A percentile compares a stretch with the other conserved stretches of the same genome.
phyloP scores from a whole-genome alignment of 2,329 filamentous ascomycete genomes.

The Colletotrichum sublineola region DNA sequence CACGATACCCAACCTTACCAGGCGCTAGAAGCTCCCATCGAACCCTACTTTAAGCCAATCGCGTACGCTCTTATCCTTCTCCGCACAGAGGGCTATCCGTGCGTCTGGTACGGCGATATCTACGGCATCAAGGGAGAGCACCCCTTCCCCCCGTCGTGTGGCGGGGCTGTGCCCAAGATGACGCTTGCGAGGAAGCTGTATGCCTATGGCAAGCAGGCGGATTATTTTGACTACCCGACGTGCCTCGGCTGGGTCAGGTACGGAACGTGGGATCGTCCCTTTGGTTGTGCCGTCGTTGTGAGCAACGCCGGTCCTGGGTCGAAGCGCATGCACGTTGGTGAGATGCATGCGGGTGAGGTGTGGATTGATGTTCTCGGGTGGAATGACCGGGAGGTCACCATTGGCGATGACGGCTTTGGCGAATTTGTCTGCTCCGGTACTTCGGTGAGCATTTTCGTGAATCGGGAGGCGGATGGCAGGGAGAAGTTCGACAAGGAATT shows the following conservation, averaged over 20 bases:
- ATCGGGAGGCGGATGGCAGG: slow-evolving; percentile 64
- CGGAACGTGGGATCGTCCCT: slow-evolving; percentile 60
- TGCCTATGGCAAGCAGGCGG: slow-evolving; percentile 74
- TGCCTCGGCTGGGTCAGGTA: slow-evolving; percentile 73
- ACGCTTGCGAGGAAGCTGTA: slow-evolving; percentile 74
- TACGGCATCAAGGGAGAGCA: slow-evolving; percentile 69
- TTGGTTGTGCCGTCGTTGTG: slow-evolving; percentile 69
- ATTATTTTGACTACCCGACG: slow-evolving; percentile 72
- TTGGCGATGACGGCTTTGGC: slow-evolving; percentile 72
- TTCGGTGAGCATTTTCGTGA: slow-evolving; percentile 72
- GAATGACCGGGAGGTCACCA: slow-evolving; percentile 66
- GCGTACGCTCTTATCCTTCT: slow-evolving; percentile 81
- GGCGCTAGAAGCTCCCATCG: slow-evolving; percentile 67
- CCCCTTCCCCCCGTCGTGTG: slow-evolving; percentile 65
- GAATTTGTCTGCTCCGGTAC: slow-evolving; percentile 67
- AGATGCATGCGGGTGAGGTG: slow-evolving; percentile 68
- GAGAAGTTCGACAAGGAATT: slow-evolving; percentile 57
- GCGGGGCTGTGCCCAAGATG: slow-evolving; percentile 68
- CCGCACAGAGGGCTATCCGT: slow-evolving; percentile 72
- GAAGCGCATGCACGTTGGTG: slow-evolving; percentile 75
- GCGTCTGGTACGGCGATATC: slow-evolving; percentile 78
- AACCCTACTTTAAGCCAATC: slow-evolving; percentile 77
- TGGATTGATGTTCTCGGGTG: slow-evolving; percentile 75
- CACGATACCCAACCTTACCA: slow-evolving; percentile 72
- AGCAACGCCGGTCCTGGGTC: slow-evolving; percentile 63